Conservation (phyloP, 768 basidiomycete species). For the Phaeotremella skinneri region DNA sequence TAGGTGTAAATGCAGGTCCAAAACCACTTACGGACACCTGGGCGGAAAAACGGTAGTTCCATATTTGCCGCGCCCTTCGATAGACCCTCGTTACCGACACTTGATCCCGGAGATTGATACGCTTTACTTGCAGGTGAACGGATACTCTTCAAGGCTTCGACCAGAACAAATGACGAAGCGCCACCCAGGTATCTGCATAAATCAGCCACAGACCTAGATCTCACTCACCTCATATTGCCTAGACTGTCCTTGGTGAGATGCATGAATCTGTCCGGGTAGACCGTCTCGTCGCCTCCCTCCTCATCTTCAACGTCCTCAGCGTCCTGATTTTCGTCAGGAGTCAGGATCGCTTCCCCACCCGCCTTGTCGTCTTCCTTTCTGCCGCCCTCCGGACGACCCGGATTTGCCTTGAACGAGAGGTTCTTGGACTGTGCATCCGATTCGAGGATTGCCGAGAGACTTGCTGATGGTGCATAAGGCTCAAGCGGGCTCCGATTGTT, state of each 20-base stretch:
- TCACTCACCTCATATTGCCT: conserved; percentile 4
- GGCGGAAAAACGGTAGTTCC: background rate
- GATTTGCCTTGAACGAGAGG: background rate
- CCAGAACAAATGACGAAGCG: conserved; percentile 2
- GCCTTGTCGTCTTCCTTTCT: background rate
- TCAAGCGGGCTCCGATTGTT: background rate
- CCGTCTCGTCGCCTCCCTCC: background rate
- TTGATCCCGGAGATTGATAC: background rate
- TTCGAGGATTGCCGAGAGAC: background rate
- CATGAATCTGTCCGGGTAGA: background rate
- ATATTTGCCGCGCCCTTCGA: background rate
- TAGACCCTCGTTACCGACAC: background rate
- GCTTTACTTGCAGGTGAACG: background rate
- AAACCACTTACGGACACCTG: background rate
- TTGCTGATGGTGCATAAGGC: background rate
- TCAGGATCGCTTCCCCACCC: no score
- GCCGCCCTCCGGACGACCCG: background rate
- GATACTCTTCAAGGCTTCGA: conserved; percentile 3
- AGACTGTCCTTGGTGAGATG: conserved; percentile 1
- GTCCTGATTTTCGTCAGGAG: background rate
- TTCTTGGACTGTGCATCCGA: background rate
- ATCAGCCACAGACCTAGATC: background rate
- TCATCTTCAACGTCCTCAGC: background rate
- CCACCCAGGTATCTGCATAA: conserved; percentile 3
- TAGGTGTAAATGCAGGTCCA: background rate